These are phyloP conservation scores for Penicillium cosmopolitanum DNA, from an alignment of 495 filamentous ascomycete species.

Conservation along the genomic window DNA sequence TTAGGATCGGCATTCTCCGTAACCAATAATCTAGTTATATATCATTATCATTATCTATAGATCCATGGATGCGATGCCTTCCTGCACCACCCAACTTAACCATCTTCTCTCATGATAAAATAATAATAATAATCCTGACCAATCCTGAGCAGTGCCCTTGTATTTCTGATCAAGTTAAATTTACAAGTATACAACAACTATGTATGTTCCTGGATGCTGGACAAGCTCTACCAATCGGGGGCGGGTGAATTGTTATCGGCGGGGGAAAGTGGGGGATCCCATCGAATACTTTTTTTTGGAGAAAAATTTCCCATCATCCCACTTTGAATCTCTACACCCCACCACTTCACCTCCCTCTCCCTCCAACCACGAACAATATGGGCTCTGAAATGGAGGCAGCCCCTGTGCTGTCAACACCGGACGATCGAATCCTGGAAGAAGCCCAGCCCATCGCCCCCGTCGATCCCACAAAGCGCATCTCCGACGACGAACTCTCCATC, in stretches of 20 bases:
- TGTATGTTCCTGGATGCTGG: too few species aligned
- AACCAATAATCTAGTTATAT: too few species aligned
- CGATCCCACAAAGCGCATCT: conserved; percentile 38
- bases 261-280: conserved; percentile 41
- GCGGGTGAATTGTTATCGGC: conserved; percentile 35
- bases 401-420: conserved; percentile 87
- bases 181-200: too few species aligned
- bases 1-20: too few species aligned
- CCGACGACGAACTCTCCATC: conserved; percentile 72
- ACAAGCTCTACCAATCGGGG: conserved; percentile 23
- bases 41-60: too few species aligned
- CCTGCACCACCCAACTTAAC: too few species aligned
- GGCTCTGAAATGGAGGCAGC: conserved; percentile 50
- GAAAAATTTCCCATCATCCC: conserved; percentile 19
- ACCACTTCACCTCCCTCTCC: conserved; percentile 15
- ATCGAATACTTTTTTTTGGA: conserved; percentile 24
- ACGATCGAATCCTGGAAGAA: conserved; percentile 73
- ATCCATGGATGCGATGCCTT: too few species aligned
- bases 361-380: conserved; percentile 26
- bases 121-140: too few species aligned
- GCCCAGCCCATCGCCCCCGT: conserved; percentile 38
- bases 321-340: conserved; percentile 7
- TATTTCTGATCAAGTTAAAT: too few species aligned
- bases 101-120: too few species aligned
- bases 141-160: too few species aligned